Percentiles rank a stretch among this genome's conserved stretches.
These are phyloP conservation scores for Rickenella mellea DNA, from an alignment of 768 basidiomycete genomes.

Conservation along the genomic window DNA sequence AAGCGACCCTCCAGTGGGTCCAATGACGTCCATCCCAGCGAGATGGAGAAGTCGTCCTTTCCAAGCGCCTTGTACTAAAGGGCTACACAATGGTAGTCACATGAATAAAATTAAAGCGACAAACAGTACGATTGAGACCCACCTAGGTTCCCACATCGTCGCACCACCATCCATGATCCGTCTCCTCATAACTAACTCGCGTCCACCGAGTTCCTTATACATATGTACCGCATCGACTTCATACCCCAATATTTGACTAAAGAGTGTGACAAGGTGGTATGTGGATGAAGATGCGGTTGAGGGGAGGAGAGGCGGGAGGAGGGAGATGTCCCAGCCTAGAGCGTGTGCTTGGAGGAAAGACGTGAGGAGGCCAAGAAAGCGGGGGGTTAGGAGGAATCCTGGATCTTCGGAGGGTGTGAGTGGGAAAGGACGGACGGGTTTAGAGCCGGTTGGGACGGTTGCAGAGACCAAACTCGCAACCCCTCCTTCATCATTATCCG, in stretches of 20 bases:
- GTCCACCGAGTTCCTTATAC: constrained; percentile 61
- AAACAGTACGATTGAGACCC: neutral
- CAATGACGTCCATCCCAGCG: constrained; percentile 54
- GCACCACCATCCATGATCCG: constrained; percentile 48
- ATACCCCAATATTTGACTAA: constrained; percentile 51
- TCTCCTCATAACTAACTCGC: constrained; percentile 56
- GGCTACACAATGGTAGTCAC: constrained; percentile 20
- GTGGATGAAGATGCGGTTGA: constrained; percentile 57
- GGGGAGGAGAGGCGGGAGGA: constrained; percentile 46
- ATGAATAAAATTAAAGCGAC: neutral
- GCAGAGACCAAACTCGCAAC: constrained; percentile 21
- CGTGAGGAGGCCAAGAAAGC: constrained; percentile 51
- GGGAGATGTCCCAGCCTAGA: constrained; percentile 55
- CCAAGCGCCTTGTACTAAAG: constrained; percentile 51
- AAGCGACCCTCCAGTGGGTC: constrained; percentile 53
- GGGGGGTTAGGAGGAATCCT: constrained; percentile 16
- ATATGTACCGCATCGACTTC: constrained; percentile 49
- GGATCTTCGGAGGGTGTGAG: constrained; percentile 10
- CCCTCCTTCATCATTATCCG: constrained; percentile 25
- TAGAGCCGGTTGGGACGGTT: constrained; percentile 41
- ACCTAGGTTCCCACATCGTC: constrained; percentile 50
- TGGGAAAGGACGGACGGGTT: constrained; percentile 13
- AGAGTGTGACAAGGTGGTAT: constrained; percentile 43
- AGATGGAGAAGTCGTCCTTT: constrained; percentile 48
- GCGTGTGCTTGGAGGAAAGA: constrained; percentile 54